phyloP scores from a whole-genome alignment of 164 flowering plant genomes.

The Sedum album region DNA sequence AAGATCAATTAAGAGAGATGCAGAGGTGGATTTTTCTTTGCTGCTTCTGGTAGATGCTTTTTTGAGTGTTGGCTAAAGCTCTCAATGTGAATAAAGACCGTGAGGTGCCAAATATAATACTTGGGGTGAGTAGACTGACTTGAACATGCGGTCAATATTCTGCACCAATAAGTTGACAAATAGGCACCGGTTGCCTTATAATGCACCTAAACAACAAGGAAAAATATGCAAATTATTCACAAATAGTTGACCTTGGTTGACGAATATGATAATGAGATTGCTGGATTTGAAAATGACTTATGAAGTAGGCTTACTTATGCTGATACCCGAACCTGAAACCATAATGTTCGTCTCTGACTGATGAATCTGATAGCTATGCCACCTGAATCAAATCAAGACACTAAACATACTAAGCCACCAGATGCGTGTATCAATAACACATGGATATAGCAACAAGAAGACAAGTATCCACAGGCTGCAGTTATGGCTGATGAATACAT shows the following conservation, averaged over 20 bases:
- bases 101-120: not conserved
- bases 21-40: not conserved
- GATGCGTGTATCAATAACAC: not conserved
- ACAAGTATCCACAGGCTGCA: not conserved
- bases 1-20: not conserved
- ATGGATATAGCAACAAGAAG: not conserved
- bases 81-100: not conserved
- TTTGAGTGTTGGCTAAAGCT: not conserved
- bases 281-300: not conserved
- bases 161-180: not conserved
- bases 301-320: not conserved
- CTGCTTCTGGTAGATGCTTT: not conserved
- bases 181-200: not conserved
- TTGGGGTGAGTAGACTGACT: not conserved
- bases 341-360: not conserved
- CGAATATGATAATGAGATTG: not conserved
- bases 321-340: not conserved
- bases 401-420: not conserved
- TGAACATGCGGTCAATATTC: not conserved
- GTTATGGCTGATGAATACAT: not conserved
- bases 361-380: not conserved
- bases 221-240: not conserved
- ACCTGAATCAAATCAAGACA: not conserved
- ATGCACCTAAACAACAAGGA: not conserved
- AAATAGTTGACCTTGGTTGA: not conserved